Evolutionary conservation across 2,329 filamentous ascomycete genomes (phyloP).

Genomic region (Aspergillus felis): DNA sequence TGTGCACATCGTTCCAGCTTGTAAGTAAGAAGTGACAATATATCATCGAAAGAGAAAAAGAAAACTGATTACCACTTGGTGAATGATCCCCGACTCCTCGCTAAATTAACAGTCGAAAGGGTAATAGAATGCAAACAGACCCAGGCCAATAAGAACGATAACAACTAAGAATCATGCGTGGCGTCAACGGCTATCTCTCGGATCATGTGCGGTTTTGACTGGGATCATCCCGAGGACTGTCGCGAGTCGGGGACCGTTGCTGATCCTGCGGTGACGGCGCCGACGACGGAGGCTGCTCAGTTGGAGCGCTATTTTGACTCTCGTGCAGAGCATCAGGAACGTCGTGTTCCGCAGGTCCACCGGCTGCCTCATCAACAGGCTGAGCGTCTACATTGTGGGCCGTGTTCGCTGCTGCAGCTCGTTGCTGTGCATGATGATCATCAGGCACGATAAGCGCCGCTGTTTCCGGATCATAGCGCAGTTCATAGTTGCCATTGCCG

Average conservation of each 20-base stretch:
- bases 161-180: not conserved
- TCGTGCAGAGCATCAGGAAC: not conserved
- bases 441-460: conserved; percentile 34
- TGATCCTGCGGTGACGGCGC: not conserved
- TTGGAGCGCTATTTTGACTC: not conserved
- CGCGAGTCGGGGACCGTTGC: not conserved
- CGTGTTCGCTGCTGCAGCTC: not conserved
- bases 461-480: conserved; percentile 38
- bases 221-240: not conserved
- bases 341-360: not conserved
- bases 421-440: conserved; percentile 5
- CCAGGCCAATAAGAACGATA: not conserved
- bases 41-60: not conserved
- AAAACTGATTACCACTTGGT: not conserved
- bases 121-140: not conserved
- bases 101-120: conserved; percentile 5
- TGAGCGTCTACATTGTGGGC: not conserved
- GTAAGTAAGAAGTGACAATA: not conserved
- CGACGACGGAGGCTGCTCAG: too few relatives aligned
- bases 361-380: not conserved
- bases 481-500: conserved; percentile 23
- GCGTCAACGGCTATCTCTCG: too few relatives aligned
- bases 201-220: not conserved
- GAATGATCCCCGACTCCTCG: conserved; percentile 10
- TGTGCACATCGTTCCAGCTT: not conserved